Conservation (phyloP, 352 stramenopile genomes). For the Detonula confervacea region DNA sequence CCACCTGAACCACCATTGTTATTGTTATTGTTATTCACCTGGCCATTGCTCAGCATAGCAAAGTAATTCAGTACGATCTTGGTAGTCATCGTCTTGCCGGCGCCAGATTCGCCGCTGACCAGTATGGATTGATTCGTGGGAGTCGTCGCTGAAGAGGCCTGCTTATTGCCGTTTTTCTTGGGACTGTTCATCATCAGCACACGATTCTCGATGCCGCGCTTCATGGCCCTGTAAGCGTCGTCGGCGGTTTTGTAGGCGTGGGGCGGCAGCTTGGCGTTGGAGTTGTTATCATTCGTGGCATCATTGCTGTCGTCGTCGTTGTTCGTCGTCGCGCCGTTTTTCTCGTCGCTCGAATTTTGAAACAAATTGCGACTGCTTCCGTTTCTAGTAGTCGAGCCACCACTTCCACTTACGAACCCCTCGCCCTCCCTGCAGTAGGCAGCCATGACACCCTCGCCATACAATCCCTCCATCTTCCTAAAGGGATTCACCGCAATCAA, state of each 20-base stretch:
- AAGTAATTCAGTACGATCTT: slow-evolving; percentile 97
- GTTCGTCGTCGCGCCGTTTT: too few relatives aligned
- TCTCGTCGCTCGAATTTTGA: too few relatives aligned
- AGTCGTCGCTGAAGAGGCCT: neutral
- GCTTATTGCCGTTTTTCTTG: too few relatives aligned
- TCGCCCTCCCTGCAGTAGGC: slow-evolving; percentile 46
- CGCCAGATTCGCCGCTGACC: slow-evolving; percentile 88
- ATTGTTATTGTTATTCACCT: too few relatives aligned
- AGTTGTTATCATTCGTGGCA: too few relatives aligned
- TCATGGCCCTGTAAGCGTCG: slow-evolving; percentile 20
- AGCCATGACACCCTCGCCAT: slow-evolving; percentile 42
- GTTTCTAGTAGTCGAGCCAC: neutral
- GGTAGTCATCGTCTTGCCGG: slow-evolving; percentile 96
- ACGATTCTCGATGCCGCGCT: slow-evolving; percentile 7
- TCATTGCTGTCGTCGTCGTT: too few relatives aligned
- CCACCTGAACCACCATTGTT: too few relatives aligned
- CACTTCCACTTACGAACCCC: too few relatives aligned
- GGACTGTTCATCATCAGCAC: too few relatives aligned
- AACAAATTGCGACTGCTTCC: too few relatives aligned
- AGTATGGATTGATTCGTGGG: slow-evolving; percentile 81
- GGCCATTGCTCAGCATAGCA: slow-evolving; percentile 85
- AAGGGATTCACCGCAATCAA: slow-evolving; percentile 75
- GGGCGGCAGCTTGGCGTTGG: too few relatives aligned
- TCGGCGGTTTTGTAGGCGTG: slow-evolving; percentile 12
- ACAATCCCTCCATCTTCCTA: slow-evolving; percentile 49